Base-by-base conservation (phyloP, 2,329 filamentous ascomycete genomes). In the Microsporum ferrugineum region DNA sequence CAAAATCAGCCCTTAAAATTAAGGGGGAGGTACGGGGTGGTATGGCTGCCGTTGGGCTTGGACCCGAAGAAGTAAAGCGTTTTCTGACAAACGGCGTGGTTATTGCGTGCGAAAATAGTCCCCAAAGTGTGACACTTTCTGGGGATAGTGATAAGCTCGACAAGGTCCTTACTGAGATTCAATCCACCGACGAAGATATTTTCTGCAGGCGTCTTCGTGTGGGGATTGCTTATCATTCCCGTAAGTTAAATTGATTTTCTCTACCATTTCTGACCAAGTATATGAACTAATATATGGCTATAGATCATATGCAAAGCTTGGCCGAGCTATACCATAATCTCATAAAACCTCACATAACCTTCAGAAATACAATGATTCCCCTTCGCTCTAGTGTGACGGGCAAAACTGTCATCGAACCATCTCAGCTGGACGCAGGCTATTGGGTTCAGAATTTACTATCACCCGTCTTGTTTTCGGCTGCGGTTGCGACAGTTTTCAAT, bases 71-170 rank as follows among this genome's bases (percentile, higher is more conserved):
- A 29, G 57, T 49, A 2, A 45, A 57, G 57, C 27, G 36, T 7
- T 62, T 60, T 49, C 8, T 62, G 58, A 33, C 39, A 65, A 12
- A 60, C 63, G 38, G 36, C 29, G 51, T 66, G 14, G 58, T 61
- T 12, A 63, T 73, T 5, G 76, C 74, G 0, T 76, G 74, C 31
- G 65, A 72, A 47, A 78, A 78, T 63, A 71, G 69, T 3, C 71
- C 70, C 0, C 63, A 62, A 1, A 76, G 69, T 47, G 66, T 75
- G 0, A 77, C 74, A 0, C 33, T 76, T 1, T 72, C 72, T 27
- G 73, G 73, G 0, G 70, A 74, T 67, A 70, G 23, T 70, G 68
- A 69, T 8, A 72, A 70, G 36, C 57, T 72, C 60, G 41, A 59
- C 1, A 58, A 33, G 12, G 23, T 49, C 10, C 23, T 49, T 49